phyloP scores from a whole-genome alignment of 2,329 filamentous ascomycete species.

The Phialocephala subalpina region DNA sequence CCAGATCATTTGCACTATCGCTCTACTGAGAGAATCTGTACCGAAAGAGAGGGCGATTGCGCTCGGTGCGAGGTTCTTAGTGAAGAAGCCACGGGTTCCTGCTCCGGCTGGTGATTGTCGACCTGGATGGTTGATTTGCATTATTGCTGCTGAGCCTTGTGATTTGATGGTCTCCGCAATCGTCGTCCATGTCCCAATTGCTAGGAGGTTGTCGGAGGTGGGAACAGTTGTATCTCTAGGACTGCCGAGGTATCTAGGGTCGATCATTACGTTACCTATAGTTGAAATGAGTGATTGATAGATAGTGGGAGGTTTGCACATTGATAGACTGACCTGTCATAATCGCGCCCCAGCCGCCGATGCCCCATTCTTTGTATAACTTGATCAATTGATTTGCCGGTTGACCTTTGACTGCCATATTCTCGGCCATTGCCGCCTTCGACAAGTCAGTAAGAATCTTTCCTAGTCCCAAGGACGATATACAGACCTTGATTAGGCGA shows the following conservation, averaged over 20 bases:
- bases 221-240: slow-evolving; percentile 46
- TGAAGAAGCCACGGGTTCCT: slow-evolving; percentile 47
- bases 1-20: slow-evolving; percentile 48
- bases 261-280: slow-evolving; percentile 55
- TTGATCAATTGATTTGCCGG: no score
- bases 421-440: no score
- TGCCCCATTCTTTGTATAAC: slow-evolving; percentile 60
- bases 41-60: slow-evolving; percentile 54
- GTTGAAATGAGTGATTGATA: no score
- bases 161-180: slow-evolving; percentile 46
- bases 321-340: slow-evolving; percentile 53
- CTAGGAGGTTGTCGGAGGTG: slow-evolving; percentile 33
- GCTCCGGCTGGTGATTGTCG: slow-evolving; percentile 52
- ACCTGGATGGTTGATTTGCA: slow-evolving; percentile 58
- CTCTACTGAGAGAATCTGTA: slow-evolving; percentile 44
- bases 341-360: slow-evolving; percentile 60
- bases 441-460: no score
- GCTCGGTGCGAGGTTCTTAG: slow-evolving; percentile 53
- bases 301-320: no score
- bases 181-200: slow-evolving; percentile 48
- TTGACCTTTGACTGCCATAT: no score
- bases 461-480: no score
- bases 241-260: slow-evolving; percentile 48
- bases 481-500: no score
- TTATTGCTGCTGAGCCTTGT: slow-evolving; percentile 48